Percentiles rank a stretch among this genome's conserved stretches.
Evolutionary conservation across 257 asterid species (phyloP).

Genomic region (Orobanche coerulescens): DNA sequence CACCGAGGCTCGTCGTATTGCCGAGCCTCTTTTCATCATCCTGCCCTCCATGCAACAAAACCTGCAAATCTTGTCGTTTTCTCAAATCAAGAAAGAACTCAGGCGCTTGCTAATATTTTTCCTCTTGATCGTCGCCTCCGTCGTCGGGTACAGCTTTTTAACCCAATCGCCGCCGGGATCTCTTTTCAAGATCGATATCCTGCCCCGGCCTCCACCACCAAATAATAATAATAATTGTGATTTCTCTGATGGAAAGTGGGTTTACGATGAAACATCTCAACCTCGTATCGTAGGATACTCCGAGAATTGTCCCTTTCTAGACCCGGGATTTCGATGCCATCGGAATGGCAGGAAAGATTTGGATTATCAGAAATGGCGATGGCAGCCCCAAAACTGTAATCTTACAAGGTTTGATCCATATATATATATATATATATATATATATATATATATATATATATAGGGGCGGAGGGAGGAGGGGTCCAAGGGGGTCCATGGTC

Average conservation of each 20-base stretch:
- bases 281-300: constrained; percentile 35
- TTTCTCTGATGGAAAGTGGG: constrained; percentile 65
- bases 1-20: background rate
- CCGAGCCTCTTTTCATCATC: constrained; percentile 12
- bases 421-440: no score
- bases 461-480: no score
- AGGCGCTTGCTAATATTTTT: constrained; percentile 28
- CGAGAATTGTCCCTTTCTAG: constrained; percentile 78
- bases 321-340: constrained; percentile 82
- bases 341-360: constrained; percentile 48
- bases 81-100: constrained; percentile 30
- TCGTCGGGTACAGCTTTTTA: constrained; percentile 24
- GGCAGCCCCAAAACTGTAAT: constrained; percentile 65
- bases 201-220: constrained; percentile 31
- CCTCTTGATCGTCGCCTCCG: constrained; percentile 31
- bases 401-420: constrained; percentile 57
- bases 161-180: constrained; percentile 30
- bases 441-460: no score
- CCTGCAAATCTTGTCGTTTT: constrained; percentile 24
- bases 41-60: constrained; percentile 45
- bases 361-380: constrained; percentile 70
- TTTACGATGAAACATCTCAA: constrained; percentile 49
- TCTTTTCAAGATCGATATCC: constrained; percentile 29
- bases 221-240: constrained; percentile 32
- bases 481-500: no score